Conservation (phyloP, 192 early-diverging fungal species). For the Backusella parvicylindrica region DNA sequence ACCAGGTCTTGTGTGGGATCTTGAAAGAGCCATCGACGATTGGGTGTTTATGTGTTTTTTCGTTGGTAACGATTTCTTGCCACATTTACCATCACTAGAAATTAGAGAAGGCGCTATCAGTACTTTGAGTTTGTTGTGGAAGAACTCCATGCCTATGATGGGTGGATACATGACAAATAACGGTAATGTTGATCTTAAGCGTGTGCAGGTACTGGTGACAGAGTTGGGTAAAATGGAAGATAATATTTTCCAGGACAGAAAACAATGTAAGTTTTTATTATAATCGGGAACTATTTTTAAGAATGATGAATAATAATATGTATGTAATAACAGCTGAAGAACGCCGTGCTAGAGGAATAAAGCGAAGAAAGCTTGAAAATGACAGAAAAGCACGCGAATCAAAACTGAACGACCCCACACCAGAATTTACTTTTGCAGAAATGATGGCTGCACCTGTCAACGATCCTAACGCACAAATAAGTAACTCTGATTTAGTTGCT, state of each 20-base stretch:
- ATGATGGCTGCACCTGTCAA: conserved; percentile 35
- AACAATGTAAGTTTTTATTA: conserved; percentile 44
- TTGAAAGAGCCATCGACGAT: conserved; percentile 94
- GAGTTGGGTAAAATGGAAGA: conserved; percentile 84
- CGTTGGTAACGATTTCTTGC: conserved; percentile 98
- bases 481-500: conserved; percentile 47
- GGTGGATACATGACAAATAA: conserved; percentile 85
- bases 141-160: conserved; percentile 65
- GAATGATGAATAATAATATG: neutral
- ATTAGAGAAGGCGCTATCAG: conserved; percentile 95
- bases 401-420: neutral
- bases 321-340: conserved; percentile 24
- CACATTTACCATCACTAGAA: conserved; percentile 89
- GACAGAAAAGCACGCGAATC: conserved; percentile 8
- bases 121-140: conserved; percentile 86
- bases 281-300: neutral
- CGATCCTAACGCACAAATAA: conserved; percentile 42
- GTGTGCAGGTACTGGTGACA: conserved; percentile 76
- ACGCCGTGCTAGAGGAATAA: conserved; percentile 22
- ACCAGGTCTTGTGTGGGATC: conserved; percentile 75
- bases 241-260: conserved; percentile 68
- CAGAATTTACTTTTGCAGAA: conserved; percentile 33
- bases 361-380: conserved; percentile 33
- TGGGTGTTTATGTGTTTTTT: conserved; percentile 98
- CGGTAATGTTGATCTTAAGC: conserved; percentile 73